Conservation (phyloP, 495 filamentous ascomycete species). For the Hyaloscypha hepaticicola region DNA sequence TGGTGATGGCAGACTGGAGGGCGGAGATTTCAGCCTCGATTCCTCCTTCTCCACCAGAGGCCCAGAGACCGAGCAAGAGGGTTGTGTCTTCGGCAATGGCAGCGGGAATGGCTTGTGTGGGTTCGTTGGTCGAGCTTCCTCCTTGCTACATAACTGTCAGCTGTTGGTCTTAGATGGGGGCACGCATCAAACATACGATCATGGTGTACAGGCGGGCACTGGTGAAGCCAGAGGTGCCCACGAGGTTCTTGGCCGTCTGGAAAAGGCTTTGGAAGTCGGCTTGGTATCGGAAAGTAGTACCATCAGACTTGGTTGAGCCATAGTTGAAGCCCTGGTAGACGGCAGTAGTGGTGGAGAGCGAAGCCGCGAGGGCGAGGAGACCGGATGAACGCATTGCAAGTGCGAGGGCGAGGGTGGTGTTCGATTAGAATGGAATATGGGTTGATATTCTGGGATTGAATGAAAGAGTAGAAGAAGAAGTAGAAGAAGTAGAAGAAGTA, state of each 20-base stretch:
- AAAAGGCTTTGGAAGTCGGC: constrained; percentile 71
- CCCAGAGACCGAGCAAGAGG: constrained; percentile 78
- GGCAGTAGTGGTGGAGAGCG: constrained; percentile 27
- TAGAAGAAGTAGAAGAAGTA: neutral
- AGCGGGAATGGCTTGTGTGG: constrained; percentile 70
- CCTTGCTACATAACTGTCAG: constrained; percentile 41
- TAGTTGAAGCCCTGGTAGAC: constrained; percentile 81
- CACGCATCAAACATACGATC: constrained; percentile 35
- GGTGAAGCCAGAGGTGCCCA: constrained; percentile 70
- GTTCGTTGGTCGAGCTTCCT: constrained; percentile 56
- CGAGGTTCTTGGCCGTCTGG: constrained; percentile 64
- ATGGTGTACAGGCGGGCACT: constrained; percentile 60
- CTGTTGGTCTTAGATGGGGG: constrained; percentile 1
- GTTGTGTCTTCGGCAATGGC: constrained; percentile 71
- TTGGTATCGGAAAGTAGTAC: constrained; percentile 55
- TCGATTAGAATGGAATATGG: too few relatives aligned
- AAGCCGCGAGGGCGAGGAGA: constrained; percentile 30
- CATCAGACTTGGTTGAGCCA: constrained; percentile 61
- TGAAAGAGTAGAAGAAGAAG: too few relatives aligned
- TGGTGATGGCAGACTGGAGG: constrained; percentile 58
- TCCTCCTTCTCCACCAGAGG: constrained; percentile 60
- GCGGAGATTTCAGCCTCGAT: constrained; percentile 70
- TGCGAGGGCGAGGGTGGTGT: too few relatives aligned
- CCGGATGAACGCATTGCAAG: constrained; percentile 29
- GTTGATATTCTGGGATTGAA: too few relatives aligned